Evolutionary conservation across 139 green algal genomes (phyloP).

Genomic region (Tetradesmus lagerheimii): DNA sequence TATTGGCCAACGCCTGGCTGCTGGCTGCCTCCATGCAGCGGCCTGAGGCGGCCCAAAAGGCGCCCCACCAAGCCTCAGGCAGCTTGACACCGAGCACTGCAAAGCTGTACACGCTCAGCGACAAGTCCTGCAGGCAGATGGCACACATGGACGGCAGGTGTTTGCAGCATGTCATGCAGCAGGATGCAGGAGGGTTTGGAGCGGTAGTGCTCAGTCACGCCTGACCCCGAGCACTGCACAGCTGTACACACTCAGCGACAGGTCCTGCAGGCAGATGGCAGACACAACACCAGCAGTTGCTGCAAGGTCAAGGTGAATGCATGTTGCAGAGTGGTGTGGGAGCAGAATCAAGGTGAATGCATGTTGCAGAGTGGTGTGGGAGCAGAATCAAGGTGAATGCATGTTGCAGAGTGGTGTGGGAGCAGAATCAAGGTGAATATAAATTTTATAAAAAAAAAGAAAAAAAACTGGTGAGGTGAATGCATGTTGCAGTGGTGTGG

Average conservation of each 20-base stretch:
- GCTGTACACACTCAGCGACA: background rate
- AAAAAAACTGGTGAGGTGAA: too few species aligned
- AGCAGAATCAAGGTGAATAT: too few species aligned
- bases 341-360: too few species aligned
- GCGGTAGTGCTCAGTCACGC: constrained; percentile 9
- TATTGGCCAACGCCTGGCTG: constrained; percentile 46
- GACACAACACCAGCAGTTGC: background rate
- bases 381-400: too few species aligned
- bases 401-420: too few species aligned
- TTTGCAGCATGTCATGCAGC: too few species aligned
- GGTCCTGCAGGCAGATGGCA: background rate
- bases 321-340: background rate
- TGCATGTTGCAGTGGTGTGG: too few species aligned
- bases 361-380: background rate
- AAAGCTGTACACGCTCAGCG: constrained; percentile 20
- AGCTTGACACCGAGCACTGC: constrained; percentile 22
- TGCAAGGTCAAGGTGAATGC: too few species aligned
- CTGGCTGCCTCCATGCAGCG: background rate
- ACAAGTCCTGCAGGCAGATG: background rate
- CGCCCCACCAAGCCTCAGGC: constrained; percentile 15
- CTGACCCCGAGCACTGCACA: constrained; percentile 22
- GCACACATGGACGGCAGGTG: too few species aligned
- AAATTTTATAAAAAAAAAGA: too few species aligned
- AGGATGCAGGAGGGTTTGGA: background rate
- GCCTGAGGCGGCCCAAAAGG: background rate